Percentiles rank a stretch among this genome's conserved stretches.
Conservation (phyloP, 768 basidiomycete species). For the Royoungia palumana region DNA sequence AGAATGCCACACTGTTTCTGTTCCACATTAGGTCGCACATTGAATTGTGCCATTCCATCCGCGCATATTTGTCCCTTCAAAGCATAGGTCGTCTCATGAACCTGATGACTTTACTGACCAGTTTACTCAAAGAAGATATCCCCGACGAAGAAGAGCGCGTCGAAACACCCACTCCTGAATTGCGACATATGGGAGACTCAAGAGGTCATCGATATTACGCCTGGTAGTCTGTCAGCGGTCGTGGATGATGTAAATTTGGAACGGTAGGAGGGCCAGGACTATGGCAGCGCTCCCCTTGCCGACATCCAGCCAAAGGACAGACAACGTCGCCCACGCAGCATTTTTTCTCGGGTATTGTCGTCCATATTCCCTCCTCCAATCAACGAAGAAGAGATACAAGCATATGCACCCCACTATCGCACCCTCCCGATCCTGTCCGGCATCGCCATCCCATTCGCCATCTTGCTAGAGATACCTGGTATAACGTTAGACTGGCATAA, state of each 20-base stretch:
- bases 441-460: constrained; percentile 68
- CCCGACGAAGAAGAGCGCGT: constrained; percentile 17
- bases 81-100: constrained; percentile 10
- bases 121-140: constrained; percentile 7
- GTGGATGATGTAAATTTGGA: constrained; percentile 5
- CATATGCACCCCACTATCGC: constrained; percentile 57
- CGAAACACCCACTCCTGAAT: not conserved
- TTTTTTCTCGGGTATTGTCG: constrained; percentile 6
- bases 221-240: not conserved
- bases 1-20: too few species aligned
- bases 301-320: not conserved
- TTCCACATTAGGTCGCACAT: not conserved
- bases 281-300: not conserved
- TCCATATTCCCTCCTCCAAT: constrained; percentile 17
- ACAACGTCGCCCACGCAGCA: not conserved
- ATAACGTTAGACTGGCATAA: constrained; percentile 76
- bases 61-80: constrained; percentile 2
- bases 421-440: constrained; percentile 64
- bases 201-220: not conserved
- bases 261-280: constrained; percentile 12
- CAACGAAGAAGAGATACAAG: constrained; percentile 25
- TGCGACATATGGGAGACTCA: not conserved
- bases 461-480: constrained; percentile 80
- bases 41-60: not conserved
- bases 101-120: constrained; percentile 4